Evolutionary conservation across 495 filamentous ascomycete species (phyloP), one percentile per base, ranked within the genome.

Genomic region (Podospora pseudoanserina): DNA sequence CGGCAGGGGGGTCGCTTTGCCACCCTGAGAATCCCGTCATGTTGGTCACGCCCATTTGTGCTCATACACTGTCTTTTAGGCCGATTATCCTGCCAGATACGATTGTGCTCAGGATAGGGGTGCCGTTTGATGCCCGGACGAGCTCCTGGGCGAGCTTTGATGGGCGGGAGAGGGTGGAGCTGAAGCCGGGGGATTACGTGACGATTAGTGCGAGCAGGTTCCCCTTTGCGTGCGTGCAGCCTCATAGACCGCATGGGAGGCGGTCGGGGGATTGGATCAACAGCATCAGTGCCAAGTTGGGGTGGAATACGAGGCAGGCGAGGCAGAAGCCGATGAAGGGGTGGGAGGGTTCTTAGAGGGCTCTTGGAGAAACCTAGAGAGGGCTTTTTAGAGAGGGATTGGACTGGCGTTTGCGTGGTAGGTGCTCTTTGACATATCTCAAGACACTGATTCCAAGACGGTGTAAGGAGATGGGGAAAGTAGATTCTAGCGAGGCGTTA

Each of bases 11-110:
- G 19, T 95, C 93, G 5, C 86, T 99, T 26, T 97, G 94, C 68
- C 95, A 99, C 72, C 95, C 95, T 0, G 96, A 98, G 66, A 98
- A 98, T 75, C 95, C 95, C 0, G 93, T 98, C 56, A 96, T 99
- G 77, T 88, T 99, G 2, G 86, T 99, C 2, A 97, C 94, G 0
- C 91, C 94, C 34, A 97, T 99, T 64, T 97, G 94, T 75, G 93
- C 95, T 18, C 95, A 99, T 78, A 97, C 96, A 0, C 84, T 99
- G 9, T 96, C 92, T 15, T 99, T 98, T 85, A 87, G 95, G 1
- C 95, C 95, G 6, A 93, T 99, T 75, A 94, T 99, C 68, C 83
- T 99, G 1, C 94, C 94, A 7, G 95, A 99, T 74, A 97, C 93
- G 0, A 94, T 97, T 65, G 92, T 98, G 1, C 82, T 99, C 64